These are phyloP conservation scores for Mucor sp. DNA, from an alignment of 371 early-diverging fungal genomes.

Conservation along the genomic window DNA sequence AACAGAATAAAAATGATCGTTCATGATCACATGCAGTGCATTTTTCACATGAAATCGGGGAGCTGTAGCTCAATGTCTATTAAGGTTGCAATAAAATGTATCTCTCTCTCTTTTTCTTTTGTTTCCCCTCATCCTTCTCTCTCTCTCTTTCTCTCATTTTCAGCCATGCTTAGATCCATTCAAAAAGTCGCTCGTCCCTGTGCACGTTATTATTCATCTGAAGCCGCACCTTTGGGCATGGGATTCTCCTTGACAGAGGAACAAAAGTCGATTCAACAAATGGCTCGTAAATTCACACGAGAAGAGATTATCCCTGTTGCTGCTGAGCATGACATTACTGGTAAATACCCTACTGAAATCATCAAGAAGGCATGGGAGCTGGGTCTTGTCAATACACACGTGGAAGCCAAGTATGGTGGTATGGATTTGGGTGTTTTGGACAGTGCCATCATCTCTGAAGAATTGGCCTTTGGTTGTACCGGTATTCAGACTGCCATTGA, in stretches of 20 bases:
- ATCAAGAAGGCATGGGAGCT: conserved; percentile 97
- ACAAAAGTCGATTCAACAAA: conserved; percentile 85
- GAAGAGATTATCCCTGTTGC: conserved; percentile 95
- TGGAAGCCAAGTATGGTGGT: conserved; percentile 89
- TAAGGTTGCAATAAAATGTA: background rate
- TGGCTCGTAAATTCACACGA: conserved; percentile 91
- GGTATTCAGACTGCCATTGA: conserved; percentile 98
- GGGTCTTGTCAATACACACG: conserved; percentile 92
- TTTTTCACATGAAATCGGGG: conserved; percentile 15
- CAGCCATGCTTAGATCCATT: conserved; percentile 13
- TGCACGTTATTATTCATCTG: conserved; percentile 16
- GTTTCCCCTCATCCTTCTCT: background rate
- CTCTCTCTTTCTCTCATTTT: background rate
- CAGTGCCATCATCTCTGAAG: conserved; percentile 82
- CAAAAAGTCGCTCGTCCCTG: background rate
- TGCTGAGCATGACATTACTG: conserved; percentile 91
- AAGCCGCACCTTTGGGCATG: conserved; percentile 32
- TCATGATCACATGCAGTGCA: conserved; percentile 8
- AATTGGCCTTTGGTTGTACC: conserved; percentile 93
- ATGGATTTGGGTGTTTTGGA: conserved; percentile 82
- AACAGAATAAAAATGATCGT: conserved; percentile 1
- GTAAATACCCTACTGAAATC: conserved; percentile 90
- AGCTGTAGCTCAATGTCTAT: background rate
- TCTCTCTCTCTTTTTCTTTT: background rate
- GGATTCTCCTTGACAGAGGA: conserved; percentile 80